Conservation (phyloP, 768 basidiomycete species). For the Tricholoma bakamatsutake region DNA sequence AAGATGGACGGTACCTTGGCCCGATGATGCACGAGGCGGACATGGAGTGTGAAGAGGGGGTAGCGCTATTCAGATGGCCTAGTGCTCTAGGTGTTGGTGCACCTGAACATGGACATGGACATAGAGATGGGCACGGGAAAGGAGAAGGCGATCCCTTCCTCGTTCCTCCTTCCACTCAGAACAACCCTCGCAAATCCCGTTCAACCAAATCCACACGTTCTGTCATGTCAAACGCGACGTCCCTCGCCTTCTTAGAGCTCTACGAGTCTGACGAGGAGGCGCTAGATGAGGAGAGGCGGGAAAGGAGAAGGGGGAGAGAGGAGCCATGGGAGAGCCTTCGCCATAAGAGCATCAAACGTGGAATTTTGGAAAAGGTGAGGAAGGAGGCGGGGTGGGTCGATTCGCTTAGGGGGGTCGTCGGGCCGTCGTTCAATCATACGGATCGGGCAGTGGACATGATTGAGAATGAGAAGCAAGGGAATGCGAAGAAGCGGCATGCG, state of each 20-base stretch:
- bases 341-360: slow-evolving; percentile 47
- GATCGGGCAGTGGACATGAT: background rate
- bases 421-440: slow-evolving; percentile 11
- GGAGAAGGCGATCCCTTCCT: slow-evolving; percentile 24
- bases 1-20: slow-evolving; percentile 7
- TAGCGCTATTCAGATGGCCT: slow-evolving; percentile 12
- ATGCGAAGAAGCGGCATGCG: background rate
- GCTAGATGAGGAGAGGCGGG: background rate
- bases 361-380: slow-evolving; percentile 39
- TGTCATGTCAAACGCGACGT: slow-evolving; percentile 14
- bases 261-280: slow-evolving; percentile 13
- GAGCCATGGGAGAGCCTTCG: slow-evolving; percentile 40
- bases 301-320: slow-evolving; percentile 1
- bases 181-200: slow-evolving; percentile 2
- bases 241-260: slow-evolving; percentile 20
- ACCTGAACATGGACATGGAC: too few species aligned
- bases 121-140: background rate
- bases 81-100: background rate
- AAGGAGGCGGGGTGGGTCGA: slow-evolving; percentile 28
- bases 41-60: slow-evolving; percentile 5
- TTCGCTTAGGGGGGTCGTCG: slow-evolving; percentile 22
- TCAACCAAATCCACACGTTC: slow-evolving; percentile 10
- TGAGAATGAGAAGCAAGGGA: slow-evolving; percentile 6
- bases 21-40: slow-evolving; percentile 3
- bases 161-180: slow-evolving; percentile 9